Percentiles rank a stretch among this genome's conserved stretches.
These are phyloP conservation scores for Oryza officinalis DNA, from an alignment of 176 grass and related monocot genomes.

Conservation along the genomic window DNA sequence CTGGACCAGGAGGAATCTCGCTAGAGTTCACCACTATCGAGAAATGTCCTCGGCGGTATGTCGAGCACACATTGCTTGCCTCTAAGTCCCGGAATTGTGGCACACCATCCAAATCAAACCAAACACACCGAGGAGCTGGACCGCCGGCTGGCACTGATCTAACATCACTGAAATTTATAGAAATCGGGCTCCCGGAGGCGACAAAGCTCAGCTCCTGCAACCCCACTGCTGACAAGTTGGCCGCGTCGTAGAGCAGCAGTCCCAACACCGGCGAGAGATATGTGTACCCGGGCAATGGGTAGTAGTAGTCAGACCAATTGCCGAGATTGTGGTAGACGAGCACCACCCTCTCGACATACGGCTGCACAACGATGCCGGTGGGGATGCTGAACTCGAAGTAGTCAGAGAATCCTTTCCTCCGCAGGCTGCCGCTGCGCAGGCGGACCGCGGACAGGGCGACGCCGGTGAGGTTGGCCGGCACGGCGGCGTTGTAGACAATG, in stretches of 20 bases:
- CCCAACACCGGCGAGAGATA: constrained; percentile 84
- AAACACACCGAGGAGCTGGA: constrained; percentile 55
- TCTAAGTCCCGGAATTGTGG: constrained; percentile 62
- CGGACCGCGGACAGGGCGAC: constrained; percentile 59
- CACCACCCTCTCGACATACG: constrained; percentile 68
- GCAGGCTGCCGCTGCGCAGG: constrained; percentile 82
- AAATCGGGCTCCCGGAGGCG: constrained; percentile 44
- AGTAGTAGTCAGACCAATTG: constrained; percentile 51
- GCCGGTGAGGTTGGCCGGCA: constrained; percentile 66
- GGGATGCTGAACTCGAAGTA: constrained; percentile 72
- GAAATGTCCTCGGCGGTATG: constrained; percentile 67
- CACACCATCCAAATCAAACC: constrained; percentile 59
- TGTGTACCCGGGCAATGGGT: constrained; percentile 70
- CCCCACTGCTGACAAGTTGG: constrained; percentile 56
- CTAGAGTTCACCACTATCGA: constrained; percentile 84
- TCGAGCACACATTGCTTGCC: constrained; percentile 45
- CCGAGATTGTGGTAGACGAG: constrained; percentile 84
- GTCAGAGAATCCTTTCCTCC: constrained; percentile 36
- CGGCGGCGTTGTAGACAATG: constrained; percentile 54
- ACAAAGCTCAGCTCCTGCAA: constrained; percentile 57
- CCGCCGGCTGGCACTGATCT: constrained; percentile 25
- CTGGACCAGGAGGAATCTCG: constrained; percentile 49
- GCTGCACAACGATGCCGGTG: constrained; percentile 65
- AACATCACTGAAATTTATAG: constrained; percentile 52
- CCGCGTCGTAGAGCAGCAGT: constrained; percentile 74